Conservation (phyloP, 768 basidiomycete genomes). For the Goffeauzyma gilvescens region DNA sequence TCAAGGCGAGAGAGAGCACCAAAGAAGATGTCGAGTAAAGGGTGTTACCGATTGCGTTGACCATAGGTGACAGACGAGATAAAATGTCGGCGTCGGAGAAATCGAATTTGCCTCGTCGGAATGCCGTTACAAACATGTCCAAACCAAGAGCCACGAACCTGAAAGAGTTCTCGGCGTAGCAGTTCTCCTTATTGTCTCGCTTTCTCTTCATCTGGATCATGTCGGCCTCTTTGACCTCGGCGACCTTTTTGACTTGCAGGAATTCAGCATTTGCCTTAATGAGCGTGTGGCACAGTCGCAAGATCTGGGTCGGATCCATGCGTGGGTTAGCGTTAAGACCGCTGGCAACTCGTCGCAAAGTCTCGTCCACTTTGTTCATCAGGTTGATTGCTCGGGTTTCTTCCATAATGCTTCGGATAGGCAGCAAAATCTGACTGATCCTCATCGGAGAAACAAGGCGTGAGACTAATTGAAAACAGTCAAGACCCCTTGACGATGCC, state of each 20-base stretch:
- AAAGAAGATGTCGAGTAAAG: slow-evolving; percentile 64
- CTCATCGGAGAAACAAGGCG: slow-evolving; percentile 56
- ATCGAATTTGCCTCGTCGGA: slow-evolving; percentile 68
- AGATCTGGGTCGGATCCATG: slow-evolving; percentile 48
- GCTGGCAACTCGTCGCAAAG: slow-evolving; percentile 57
- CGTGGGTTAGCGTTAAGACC: slow-evolving; percentile 69
- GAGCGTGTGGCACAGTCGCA: slow-evolving; percentile 70
- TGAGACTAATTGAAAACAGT: slow-evolving; percentile 65
- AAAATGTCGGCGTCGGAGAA: slow-evolving; percentile 55
- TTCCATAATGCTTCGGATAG: slow-evolving; percentile 64
- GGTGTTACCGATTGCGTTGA: slow-evolving; percentile 70
- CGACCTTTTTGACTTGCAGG: slow-evolving; percentile 41
- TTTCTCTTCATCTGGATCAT: slow-evolving; percentile 65
- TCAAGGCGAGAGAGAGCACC: slow-evolving; percentile 57
- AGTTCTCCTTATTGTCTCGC: slow-evolving; percentile 40
- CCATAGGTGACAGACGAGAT: slow-evolving; percentile 69
- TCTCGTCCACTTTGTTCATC: slow-evolving; percentile 71
- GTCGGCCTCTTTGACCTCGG: slow-evolving; percentile 39
- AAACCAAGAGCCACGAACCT: slow-evolving; percentile 82
- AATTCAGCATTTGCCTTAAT: slow-evolving; percentile 80
- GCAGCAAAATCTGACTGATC: slow-evolving; percentile 56
- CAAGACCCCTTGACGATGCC: slow-evolving; percentile 63
- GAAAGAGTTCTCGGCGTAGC: slow-evolving; percentile 72
- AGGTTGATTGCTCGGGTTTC: slow-evolving; percentile 62
- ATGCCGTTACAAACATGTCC: slow-evolving; percentile 72